Conservation (phyloP, 129 eudicot genomes). For the Oenanthe sinensis region DNA sequence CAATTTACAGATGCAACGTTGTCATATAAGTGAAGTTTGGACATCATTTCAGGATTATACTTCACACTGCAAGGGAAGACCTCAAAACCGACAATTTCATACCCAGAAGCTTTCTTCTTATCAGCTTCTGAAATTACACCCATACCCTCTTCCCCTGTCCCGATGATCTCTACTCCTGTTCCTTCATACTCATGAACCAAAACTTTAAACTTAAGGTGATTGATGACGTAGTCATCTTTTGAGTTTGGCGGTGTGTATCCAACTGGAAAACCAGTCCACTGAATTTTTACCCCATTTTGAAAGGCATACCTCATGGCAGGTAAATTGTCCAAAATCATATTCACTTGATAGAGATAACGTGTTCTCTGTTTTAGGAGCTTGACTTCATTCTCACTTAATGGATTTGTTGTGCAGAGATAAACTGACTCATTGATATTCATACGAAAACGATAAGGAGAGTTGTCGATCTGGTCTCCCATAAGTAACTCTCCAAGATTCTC, state of each 20-base stretch:
- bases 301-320: constrained; percentile 57
- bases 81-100: constrained; percentile 75
- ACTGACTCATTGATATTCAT: constrained; percentile 66
- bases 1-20: constrained; percentile 31
- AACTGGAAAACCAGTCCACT: constrained; percentile 71
- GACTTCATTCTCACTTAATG: constrained; percentile 49
- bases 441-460: constrained; percentile 67
- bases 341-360: constrained; percentile 64
- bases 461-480: constrained; percentile 87
- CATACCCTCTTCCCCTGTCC: constrained; percentile 84
- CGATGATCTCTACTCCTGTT: constrained; percentile 65
- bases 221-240: constrained; percentile 58
- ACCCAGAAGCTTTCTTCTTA: constrained; percentile 60
- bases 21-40: constrained; percentile 49
- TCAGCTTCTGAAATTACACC: constrained; percentile 60
- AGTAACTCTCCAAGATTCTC: constrained; percentile 78
- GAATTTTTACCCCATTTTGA: constrained; percentile 53
- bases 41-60: constrained; percentile 52
- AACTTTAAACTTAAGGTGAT: constrained; percentile 62
- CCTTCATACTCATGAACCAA: constrained; percentile 72
- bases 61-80: constrained; percentile 60
- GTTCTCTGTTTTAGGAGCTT: constrained; percentile 78
- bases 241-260: constrained; percentile 47
- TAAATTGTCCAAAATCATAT: constrained; percentile 59
- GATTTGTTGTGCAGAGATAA: constrained; percentile 54